Base-by-base conservation (phyloP, 2,329 filamentous ascomycete genomes). In the Colletotrichum sp. region DNA sequence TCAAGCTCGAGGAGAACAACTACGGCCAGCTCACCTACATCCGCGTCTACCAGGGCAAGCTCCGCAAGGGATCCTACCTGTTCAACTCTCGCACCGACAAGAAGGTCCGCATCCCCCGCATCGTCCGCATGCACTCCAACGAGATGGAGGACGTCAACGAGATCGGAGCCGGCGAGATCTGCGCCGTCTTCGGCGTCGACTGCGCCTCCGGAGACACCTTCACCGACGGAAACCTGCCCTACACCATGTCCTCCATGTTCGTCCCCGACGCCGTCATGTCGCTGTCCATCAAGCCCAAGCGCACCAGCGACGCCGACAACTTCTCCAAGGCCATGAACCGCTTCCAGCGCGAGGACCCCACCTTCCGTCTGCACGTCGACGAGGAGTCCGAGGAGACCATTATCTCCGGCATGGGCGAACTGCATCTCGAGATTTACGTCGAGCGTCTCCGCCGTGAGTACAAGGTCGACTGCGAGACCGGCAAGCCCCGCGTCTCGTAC, bases 271-370 rank as follows among this genome's bases (percentile, higher is more conserved):
- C 97, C 34, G 97, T 99, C 88, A 98, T 99, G 87, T 99, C 96
- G 21, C 92, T 99, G 57, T 98, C 96, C 26, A 99, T 99, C 89
- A 96, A 95, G 86, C 97, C 97, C 64, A 99, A 99, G 90, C 93
- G 95, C 84, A 96, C 92, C 84, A 97, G 95, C 84, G 96, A 99
- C 82, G 93, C 94, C 75, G 93, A 95, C 83, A 97, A 98, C 88
- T 99, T 99, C 90, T 96, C 94, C 83, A 99, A 99, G 88, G 97
- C 97, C 80, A 99, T 99, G 93, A 97, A 96, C 85, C 95, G 97
- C 80, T 99, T 99, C 91, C 96, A 98, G 87, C 94, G 97, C 78
- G 97, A 99, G 87, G 97, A 99, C 82, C 97, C 97, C 5, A 99
- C 97, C 15, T 99, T 99, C 92, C 93, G 97, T 70, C 95, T 99